Percentiles rank a stretch among this genome's conserved stretches.
These are phyloP conservation scores for Isatis tinctoria DNA, from an alignment of 345 rosid genomes.

Conservation along the genomic window DNA sequence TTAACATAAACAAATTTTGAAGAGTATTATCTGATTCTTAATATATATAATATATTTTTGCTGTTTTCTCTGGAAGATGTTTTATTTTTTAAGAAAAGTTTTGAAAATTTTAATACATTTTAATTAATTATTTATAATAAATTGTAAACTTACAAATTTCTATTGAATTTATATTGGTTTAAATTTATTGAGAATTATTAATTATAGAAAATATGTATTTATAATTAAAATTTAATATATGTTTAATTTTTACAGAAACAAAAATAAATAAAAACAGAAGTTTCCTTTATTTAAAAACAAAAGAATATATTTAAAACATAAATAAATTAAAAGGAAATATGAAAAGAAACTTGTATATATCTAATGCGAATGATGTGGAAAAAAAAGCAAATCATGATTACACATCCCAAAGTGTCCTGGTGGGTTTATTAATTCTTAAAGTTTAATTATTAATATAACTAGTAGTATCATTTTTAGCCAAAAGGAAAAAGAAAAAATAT, in stretches of 20 bases:
- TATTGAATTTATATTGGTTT: too few species aligned
- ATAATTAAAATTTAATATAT: too few species aligned
- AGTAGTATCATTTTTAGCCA: not conserved
- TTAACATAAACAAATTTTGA: not conserved
- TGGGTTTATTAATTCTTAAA: not conserved
- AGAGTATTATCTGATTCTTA: not conserved
- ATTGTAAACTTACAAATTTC: too few species aligned
- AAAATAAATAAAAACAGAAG: too few species aligned
- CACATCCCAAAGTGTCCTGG: not conserved
- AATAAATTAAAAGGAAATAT: not conserved
- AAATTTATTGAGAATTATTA: too few species aligned
- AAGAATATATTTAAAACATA: not conserved
- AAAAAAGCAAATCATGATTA: slow-evolving; percentile 7
- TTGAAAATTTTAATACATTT: too few species aligned
- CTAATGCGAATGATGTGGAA: not conserved
- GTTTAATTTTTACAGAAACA: too few species aligned
- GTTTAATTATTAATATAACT: not conserved
- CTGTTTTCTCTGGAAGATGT: too few species aligned
- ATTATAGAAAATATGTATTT: too few species aligned
- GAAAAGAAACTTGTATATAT: not conserved
- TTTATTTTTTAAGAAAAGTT: too few species aligned
- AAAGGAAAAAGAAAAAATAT: not conserved
- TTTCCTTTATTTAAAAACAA: too few species aligned
- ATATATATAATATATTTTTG: not conserved
- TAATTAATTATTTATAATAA: too few species aligned